Percentiles rank a stretch among this genome's conserved stretches.
These are phyloP conservation scores for Cubamyces lactineus DNA, from an alignment of 768 basidiomycete species.

Conservation along the genomic window DNA sequence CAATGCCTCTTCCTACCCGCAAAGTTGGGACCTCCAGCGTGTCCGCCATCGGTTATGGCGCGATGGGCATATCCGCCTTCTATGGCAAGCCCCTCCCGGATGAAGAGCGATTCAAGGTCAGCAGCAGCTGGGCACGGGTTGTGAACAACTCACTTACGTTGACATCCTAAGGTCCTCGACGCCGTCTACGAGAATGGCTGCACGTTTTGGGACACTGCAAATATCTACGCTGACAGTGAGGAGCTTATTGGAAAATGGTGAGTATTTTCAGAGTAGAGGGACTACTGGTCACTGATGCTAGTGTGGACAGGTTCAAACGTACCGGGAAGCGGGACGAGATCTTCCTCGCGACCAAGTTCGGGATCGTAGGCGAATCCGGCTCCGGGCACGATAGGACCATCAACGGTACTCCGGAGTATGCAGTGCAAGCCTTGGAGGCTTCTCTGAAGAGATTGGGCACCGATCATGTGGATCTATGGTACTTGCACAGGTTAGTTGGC, in stretches of 20 bases:
- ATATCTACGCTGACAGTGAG: conserved; percentile 49
- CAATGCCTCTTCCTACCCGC: conserved; percentile 36
- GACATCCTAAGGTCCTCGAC: conserved; percentile 42
- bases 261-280: not conserved
- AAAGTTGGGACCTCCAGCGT: conserved; percentile 50
- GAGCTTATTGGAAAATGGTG: conserved; percentile 51
- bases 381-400: conserved; percentile 16
- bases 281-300: not conserved
- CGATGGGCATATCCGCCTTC: conserved; percentile 56
- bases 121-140: not conserved
- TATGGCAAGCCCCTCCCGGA: conserved; percentile 53
- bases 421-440: conserved; percentile 30
- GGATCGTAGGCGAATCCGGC: conserved; percentile 11
- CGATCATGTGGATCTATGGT: conserved; percentile 39
- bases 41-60: conserved; percentile 61
- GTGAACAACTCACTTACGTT: not conserved
- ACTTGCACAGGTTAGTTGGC: conserved; percentile 34
- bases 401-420: conserved; percentile 34
- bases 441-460: conserved; percentile 34
- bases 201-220: conserved; percentile 52
- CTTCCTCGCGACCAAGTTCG: conserved; percentile 48
- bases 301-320: conserved; percentile 49
- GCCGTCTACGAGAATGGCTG: conserved; percentile 44
- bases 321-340: conserved; percentile 57
- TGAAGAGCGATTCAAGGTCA: conserved; percentile 63